A percentile compares a stretch with the other conserved stretches of the same genome.
These are phyloP conservation scores for Fusarium xyrophilum DNA, from an alignment of 2,329 filamentous ascomycete species.

Conservation along the genomic window DNA sequence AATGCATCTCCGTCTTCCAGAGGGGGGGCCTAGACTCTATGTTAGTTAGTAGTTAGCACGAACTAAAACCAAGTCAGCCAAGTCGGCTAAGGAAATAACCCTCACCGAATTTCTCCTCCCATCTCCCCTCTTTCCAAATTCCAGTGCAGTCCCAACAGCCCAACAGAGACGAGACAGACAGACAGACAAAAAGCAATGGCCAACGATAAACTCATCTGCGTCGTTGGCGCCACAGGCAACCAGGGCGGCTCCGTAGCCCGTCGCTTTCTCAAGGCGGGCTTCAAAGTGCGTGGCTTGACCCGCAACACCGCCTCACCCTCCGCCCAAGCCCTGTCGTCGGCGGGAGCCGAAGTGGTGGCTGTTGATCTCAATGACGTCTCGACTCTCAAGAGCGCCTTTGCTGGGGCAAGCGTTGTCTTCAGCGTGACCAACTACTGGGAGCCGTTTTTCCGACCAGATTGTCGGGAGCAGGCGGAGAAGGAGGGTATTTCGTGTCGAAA, in stretches of 20 bases:
- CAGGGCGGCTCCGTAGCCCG: constrained; percentile 62
- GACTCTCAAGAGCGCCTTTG: constrained; percentile 51
- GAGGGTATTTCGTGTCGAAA: constrained; percentile 51
- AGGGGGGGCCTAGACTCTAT: not conserved
- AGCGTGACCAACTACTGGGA: constrained; percentile 64
- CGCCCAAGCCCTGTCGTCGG: constrained; percentile 49
- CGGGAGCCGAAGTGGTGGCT: constrained; percentile 53
- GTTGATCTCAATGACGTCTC: constrained; percentile 53
- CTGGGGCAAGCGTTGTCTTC: constrained; percentile 59
- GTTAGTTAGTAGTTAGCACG: no score
- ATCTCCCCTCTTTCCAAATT: not conserved
- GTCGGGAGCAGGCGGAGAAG: constrained; percentile 48
- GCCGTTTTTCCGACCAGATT: constrained; percentile 55
- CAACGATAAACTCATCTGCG: constrained; percentile 49
- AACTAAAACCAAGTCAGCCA: no score
- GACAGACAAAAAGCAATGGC: not conserved
- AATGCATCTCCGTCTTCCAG: not conserved
- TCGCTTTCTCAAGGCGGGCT: constrained; percentile 52
- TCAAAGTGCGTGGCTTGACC: constrained; percentile 56
- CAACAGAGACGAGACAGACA: no score
- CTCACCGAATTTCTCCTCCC: not conserved
- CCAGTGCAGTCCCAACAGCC: no score
- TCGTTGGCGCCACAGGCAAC: constrained; percentile 58
- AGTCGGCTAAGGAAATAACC: not conserved
- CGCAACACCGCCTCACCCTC: constrained; percentile 52